These are phyloP conservation scores for Dothidotthia symphoricarpi DNA, from an alignment of 2,329 filamentous ascomycete species.

Conservation along the genomic window DNA sequence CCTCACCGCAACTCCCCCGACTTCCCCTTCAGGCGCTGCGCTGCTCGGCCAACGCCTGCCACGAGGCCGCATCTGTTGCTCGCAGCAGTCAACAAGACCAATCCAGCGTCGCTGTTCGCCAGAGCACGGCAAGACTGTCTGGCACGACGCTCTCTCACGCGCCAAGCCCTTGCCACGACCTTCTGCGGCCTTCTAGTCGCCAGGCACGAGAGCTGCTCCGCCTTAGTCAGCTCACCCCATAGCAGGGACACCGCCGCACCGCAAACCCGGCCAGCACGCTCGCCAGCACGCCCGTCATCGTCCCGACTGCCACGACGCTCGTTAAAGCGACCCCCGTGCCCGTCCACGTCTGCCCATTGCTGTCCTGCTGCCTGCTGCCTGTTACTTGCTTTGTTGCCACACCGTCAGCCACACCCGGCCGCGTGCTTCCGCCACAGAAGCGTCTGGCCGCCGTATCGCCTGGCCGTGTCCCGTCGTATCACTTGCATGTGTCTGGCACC, in stretches of 20 bases:
- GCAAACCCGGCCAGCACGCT: too few species aligned
- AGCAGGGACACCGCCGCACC: slow-evolving; percentile 1
- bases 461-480: background rate
- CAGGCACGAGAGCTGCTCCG: background rate
- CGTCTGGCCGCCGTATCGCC: too few species aligned
- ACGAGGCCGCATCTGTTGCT: too few species aligned
- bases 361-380: background rate
- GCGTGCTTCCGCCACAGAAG: slow-evolving; percentile 22
- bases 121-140: too few species aligned
- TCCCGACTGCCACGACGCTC: too few species aligned
- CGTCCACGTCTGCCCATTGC: background rate
- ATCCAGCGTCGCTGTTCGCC: too few species aligned
- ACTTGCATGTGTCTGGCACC: slow-evolving; percentile 13
- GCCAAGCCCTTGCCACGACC: slow-evolving; percentile 5
- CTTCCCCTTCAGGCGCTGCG: slow-evolving; percentile 4
- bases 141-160: too few species aligned
- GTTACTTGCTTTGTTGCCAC: slow-evolving; percentile 6
- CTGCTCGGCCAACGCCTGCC: background rate
- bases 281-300: too few species aligned
- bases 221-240: slow-evolving; percentile 5
- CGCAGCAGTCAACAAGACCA: too few species aligned
- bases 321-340: too few species aligned
- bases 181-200: slow-evolving; percentile 4
- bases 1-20: slow-evolving; percentile 10
- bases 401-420: slow-evolving; percentile 15